Evolutionary conservation across 768 basidiomycete species (phyloP).

Genomic region (Trametes elegans): DNA sequence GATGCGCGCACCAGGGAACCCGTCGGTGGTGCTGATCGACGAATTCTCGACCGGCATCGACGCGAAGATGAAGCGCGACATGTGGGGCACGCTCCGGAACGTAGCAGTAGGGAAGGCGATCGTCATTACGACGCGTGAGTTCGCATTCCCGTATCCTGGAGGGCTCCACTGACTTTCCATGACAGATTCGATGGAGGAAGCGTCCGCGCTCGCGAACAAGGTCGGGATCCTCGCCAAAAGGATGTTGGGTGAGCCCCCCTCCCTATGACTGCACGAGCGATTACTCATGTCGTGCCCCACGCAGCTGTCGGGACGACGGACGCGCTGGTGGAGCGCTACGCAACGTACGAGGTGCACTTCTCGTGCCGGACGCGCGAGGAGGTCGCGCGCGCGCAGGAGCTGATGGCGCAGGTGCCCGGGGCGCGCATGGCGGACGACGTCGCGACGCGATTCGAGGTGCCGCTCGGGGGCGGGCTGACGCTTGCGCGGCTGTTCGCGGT

Average conservation of each 20-base stretch:
- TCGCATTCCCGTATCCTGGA: too few species aligned
- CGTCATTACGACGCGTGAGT: conserved; percentile 68
- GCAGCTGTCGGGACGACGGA: conserved; percentile 67
- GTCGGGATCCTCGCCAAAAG: conserved; percentile 75
- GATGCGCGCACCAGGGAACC: conserved; percentile 52
- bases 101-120: conserved; percentile 69
- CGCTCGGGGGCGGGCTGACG: conserved; percentile 46
- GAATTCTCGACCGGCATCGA: conserved; percentile 85
- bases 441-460: conserved; percentile 73
- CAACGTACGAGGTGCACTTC: conserved; percentile 77
- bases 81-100: conserved; percentile 72
- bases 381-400: conserved; percentile 48
- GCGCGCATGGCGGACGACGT: conserved; percentile 70
- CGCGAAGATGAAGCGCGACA: conserved; percentile 79
- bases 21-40: conserved; percentile 75
- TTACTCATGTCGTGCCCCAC: conserved; percentile 2
- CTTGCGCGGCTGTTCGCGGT: conserved; percentile 59
- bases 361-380: conserved; percentile 64
- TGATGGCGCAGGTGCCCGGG: conserved; percentile 64
- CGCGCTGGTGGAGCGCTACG: conserved; percentile 62
- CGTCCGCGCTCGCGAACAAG: conserved; percentile 70
- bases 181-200: conserved; percentile 81
- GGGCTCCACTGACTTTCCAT: too few species aligned
- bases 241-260: conserved; percentile 52
- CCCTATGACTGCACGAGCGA: not conserved